Percentiles rank a stretch among this genome's conserved stretches.
These are phyloP conservation scores for Chimonanthus praecox DNA, from an alignment of 164 flowering plant species.

Conservation along the genomic window DNA sequence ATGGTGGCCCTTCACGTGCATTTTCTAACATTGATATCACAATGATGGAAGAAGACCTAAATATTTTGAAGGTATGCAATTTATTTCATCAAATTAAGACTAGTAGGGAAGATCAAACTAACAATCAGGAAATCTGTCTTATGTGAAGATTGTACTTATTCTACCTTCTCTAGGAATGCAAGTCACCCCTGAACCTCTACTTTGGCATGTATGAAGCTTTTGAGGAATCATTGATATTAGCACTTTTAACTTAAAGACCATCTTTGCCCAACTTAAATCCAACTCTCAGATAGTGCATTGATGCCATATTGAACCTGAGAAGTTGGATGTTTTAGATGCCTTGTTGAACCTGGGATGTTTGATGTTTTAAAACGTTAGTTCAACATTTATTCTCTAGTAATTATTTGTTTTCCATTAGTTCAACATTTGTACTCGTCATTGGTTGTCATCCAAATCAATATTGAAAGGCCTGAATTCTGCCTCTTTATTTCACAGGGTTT, in stretches of 20 bases:
- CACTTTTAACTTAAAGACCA: not conserved
- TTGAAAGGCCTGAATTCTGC: not conserved
- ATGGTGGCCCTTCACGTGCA: conserved; percentile 90
- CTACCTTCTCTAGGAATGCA: conserved; percentile 1
- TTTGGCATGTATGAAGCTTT: not conserved
- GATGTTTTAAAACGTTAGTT: too few species aligned
- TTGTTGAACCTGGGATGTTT: not conserved
- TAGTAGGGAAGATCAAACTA: too few species aligned
- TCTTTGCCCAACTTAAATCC: not conserved
- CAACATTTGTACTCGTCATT: not conserved
- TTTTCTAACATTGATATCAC: conserved; percentile 55
- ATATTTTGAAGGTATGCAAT: conserved; percentile 49
- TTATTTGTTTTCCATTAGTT: not conserved
- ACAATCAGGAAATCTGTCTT: too few species aligned
- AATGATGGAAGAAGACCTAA: conserved; percentile 70
- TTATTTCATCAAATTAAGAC: too few species aligned
- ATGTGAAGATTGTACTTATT: not conserved
- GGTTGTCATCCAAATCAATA: not conserved
- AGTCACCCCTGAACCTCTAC: not conserved
- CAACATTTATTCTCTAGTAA: not conserved
- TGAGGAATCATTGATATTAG: not conserved
- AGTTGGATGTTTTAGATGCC: not conserved
- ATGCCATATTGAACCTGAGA: not conserved
- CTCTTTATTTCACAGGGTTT: conserved; percentile 48
- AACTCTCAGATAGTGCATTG: not conserved